Conservation (phyloP, 2,329 filamentous ascomycete genomes). For the Aspergillus ibericus region DNA sequence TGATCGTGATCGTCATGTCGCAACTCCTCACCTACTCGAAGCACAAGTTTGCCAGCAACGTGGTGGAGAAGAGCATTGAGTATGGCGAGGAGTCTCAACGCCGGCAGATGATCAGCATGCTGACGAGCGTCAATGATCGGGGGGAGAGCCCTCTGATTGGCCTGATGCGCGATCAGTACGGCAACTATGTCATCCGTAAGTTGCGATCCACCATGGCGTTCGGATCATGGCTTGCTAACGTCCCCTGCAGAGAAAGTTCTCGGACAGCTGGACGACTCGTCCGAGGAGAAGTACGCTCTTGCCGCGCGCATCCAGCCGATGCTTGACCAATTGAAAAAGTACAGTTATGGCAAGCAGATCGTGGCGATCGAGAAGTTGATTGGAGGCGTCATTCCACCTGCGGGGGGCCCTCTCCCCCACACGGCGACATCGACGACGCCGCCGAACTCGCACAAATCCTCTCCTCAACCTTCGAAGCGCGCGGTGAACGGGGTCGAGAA, state of each 20-base stretch:
- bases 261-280: conserved; percentile 56
- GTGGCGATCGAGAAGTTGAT: conserved; percentile 63
- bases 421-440: conserved; percentile 40
- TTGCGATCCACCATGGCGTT: conserved; percentile 25
- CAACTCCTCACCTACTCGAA: conserved; percentile 77
- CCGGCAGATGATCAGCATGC: conserved; percentile 63
- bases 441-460: conserved; percentile 42
- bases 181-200: conserved; percentile 96
- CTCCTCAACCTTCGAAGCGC: conserved; percentile 37
- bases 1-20: conserved; percentile 71
- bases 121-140: conserved; percentile 61
- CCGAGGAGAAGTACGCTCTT: conserved; percentile 57
- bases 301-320: conserved; percentile 64
- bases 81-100: conserved; percentile 69
- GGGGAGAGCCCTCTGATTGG: conserved; percentile 69
- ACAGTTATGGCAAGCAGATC: conserved; percentile 66
- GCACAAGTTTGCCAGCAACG: conserved; percentile 96
- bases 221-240: conserved; percentile 26
- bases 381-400: conserved; percentile 31
- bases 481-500: conserved; percentile 33
- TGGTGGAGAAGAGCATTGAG: conserved; percentile 89
- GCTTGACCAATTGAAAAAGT: conserved; percentile 63
- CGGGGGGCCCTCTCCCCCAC: conserved; percentile 27
- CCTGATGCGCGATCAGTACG: conserved; percentile 87
- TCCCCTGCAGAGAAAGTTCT: conserved; percentile 73